Base-by-base conservation (phyloP, 768 basidiomycete genomes). In the Calocybe indica region DNA sequence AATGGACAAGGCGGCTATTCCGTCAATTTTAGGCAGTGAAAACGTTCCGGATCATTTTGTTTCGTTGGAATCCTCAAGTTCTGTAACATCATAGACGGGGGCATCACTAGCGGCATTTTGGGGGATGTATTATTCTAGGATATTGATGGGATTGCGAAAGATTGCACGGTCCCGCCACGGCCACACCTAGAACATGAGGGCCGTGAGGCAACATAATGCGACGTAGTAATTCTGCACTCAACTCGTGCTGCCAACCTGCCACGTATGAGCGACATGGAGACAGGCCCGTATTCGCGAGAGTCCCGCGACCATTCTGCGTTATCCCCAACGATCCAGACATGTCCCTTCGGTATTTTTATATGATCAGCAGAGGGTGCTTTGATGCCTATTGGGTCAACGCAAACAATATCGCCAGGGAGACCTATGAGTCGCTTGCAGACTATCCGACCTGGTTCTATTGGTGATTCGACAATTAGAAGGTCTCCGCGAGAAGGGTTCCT, bases 1-100 rank as follows among this genome's bases (percentile, higher is more conserved):
- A 94, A 95, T 53, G 90, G 85, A 5, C 84, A 92, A 52, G 95
- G 95, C n/a, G 92, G 95, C 0, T 98, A 97, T 69, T 88, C 87
- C 1, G 81, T 98, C 79, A 88, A 89, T 57, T 96, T 98, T 61
- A 71, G 69, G 39, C 76, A 62, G 56, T 84, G 63, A 74, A 46
- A 40, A 43, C 5, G 10, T 32, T 28, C 49, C 14, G 37, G 14
- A 31, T 32, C 29, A 35, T 28, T 8, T 37, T 40, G 22, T 22
- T 22, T 22, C 22, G 4, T 22, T 22, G 22, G 22, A 22, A 22
- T 22, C 4, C 22, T 22, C 22, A 22, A 2, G 22, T 22, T 22
- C 22, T 22, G 22, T 22, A 22, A 22, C 22, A 4, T 22, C 22
- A 22, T 22, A 22, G 22, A 22, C 22, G 4, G 22, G 22, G 22